phyloP scores from a whole-genome alignment of 495 filamentous ascomycete species.

The Penicillium argentinense region DNA sequence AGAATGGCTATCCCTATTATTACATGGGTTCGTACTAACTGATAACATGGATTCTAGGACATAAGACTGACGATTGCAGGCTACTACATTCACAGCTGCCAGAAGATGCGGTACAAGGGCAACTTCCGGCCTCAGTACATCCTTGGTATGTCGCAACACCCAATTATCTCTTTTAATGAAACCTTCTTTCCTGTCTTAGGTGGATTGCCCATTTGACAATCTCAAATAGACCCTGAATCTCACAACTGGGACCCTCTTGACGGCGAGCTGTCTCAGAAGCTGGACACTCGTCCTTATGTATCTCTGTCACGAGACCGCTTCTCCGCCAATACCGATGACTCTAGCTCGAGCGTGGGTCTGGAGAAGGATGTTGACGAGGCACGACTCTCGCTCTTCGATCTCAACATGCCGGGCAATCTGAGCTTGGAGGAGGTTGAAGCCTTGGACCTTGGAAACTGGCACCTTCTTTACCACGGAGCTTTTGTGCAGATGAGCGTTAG shows the following conservation, averaged over 20 bases:
- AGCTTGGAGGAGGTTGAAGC: conserved; percentile 59
- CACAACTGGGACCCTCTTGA: conserved; percentile 75
- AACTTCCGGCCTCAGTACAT: conserved; percentile 82
- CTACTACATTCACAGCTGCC: conserved; percentile 70
- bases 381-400: conserved; percentile 59
- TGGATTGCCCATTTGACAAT: background rate
- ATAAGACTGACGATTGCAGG: conserved; percentile 32
- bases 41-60: background rate
- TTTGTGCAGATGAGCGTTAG: conserved; percentile 49
- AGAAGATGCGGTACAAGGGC: conserved; percentile 89
- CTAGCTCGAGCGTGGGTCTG: conserved; percentile 18
- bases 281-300: conserved; percentile 68
- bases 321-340: conserved; percentile 5
- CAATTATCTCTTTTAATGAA: background rate
- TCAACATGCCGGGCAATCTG: conserved; percentile 77
- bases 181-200: background rate
- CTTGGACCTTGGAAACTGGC: conserved; percentile 63
- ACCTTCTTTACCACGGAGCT: conserved; percentile 39
- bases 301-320: conserved; percentile 57
- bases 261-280: conserved; percentile 58
- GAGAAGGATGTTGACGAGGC: conserved; percentile 42
- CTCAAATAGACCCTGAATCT: conserved; percentile 63
- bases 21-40: conserved; percentile 64
- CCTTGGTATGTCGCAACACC: conserved; percentile 48
- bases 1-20: conserved; percentile 71